Evolutionary conservation across 179 eudicot species (phyloP).

Genomic region (Carnegiea gigantea): DNA sequence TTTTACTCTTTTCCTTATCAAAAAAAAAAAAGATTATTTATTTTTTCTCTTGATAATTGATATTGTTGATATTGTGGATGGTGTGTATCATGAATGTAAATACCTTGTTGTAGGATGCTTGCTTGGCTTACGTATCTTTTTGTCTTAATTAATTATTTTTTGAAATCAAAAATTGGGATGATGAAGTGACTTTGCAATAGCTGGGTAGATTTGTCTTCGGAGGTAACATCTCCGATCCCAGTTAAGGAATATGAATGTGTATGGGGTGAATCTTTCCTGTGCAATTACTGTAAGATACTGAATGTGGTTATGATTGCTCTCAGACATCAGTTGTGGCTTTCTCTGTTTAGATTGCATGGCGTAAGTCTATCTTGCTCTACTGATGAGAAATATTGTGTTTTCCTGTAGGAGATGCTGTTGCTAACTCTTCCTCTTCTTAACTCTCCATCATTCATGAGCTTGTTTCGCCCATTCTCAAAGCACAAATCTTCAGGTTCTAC

Average conservation of each 20-base stretch:
- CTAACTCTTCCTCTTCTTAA: slow-evolving; percentile 96
- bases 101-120: no score
- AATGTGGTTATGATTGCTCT: neutral
- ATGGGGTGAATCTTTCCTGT: neutral
- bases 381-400: slow-evolving; percentile 10
- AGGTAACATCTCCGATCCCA: neutral
- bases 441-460: slow-evolving; percentile 67
- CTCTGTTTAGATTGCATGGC: neutral
- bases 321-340: neutral
- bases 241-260: neutral
- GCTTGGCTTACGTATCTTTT: no score
- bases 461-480: slow-evolving; percentile 86
- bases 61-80: no score
- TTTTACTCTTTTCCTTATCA: no score
- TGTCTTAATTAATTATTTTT: no score
- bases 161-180: no score
- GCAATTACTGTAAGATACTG: neutral
- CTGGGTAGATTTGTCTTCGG: neutral
- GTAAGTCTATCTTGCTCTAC: neutral
- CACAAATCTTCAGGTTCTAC: slow-evolving; percentile 66
- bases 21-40: no score
- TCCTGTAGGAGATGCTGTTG: slow-evolving; percentile 86
- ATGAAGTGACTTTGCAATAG: neutral
- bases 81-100: no score
- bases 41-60: no score